Evolutionary conservation across 202 grass and related monocot genomes (phyloP).

Genomic region (Panicum virgatum): DNA sequence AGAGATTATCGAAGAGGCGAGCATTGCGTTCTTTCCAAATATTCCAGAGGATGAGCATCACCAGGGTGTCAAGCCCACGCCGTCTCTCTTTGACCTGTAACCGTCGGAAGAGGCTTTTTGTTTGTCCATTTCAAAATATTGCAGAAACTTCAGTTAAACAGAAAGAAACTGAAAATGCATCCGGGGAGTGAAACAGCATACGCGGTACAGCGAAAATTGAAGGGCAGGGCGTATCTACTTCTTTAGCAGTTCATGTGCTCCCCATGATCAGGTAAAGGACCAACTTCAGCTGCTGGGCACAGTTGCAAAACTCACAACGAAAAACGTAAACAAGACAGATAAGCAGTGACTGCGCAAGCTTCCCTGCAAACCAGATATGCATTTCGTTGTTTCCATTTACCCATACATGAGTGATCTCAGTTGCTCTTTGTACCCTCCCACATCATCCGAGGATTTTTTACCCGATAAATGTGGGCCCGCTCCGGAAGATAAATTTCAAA

Average conservation of each 20-base stretch:
- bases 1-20: too few relatives aligned
- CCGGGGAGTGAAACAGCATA: not conserved
- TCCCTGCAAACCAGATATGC: not conserved
- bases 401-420: not conserved
- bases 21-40: too few relatives aligned
- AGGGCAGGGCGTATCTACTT: not conserved
- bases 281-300: not conserved
- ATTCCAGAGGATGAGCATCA: too few relatives aligned
- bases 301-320: not conserved
- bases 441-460: not conserved
- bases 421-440: not conserved
- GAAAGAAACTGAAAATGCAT: not conserved
- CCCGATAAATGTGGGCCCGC: not conserved
- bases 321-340: not conserved
- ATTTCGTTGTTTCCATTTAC: not conserved
- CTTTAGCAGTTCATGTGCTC: not conserved
- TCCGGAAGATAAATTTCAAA: not conserved
- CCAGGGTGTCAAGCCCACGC: too few relatives aligned
- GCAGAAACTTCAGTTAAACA: not conserved
- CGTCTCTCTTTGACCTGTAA: too few relatives aligned
- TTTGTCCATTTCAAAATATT: not conserved
- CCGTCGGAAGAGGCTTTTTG: not conserved
- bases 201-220: not conserved
- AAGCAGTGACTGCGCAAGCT: not conserved
- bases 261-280: not conserved